phyloP scores from a whole-genome alignment of 176 grass and related monocot species.

The Otatea glauca region DNA sequence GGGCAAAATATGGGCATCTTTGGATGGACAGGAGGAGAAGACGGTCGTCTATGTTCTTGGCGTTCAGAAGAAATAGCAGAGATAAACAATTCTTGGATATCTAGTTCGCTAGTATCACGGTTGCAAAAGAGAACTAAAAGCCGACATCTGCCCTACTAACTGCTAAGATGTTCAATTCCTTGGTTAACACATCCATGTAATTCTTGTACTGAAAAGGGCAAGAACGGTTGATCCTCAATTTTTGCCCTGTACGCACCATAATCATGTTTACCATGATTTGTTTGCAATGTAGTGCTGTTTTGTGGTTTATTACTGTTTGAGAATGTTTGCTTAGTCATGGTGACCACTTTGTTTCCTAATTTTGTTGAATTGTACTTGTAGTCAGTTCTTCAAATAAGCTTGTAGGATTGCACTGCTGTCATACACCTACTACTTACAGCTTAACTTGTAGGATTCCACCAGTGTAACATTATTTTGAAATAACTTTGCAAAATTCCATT shows the following conservation, averaged over 20 bases:
- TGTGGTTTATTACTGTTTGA: background rate
- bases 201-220: background rate
- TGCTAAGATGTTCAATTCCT: background rate
- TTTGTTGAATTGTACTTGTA: background rate
- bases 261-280: background rate
- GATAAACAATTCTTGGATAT: slow-evolving; percentile 73
- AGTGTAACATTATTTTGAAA: background rate
- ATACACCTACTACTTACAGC: background rate
- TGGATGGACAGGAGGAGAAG: slow-evolving; percentile 95
- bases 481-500: background rate
- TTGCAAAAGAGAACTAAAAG: slow-evolving; percentile 51
- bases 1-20: slow-evolving; percentile 62
- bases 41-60: slow-evolving; percentile 91
- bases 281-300: background rate
- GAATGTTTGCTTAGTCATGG: background rate
- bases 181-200: background rate
- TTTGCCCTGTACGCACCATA: background rate
- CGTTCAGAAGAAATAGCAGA: slow-evolving; percentile 49
- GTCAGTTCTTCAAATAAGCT: background rate
- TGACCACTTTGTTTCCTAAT: background rate
- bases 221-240: background rate
- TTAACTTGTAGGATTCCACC: background rate
- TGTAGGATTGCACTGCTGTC: background rate
- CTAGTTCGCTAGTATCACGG: slow-evolving; percentile 54
- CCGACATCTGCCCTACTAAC: slow-evolving; percentile 79